A percentile compares a stretch with the other conserved stretches of the same genome.
Conservation (phyloP, 257 asterid genomes). For the Thymus mandschuricus region DNA sequence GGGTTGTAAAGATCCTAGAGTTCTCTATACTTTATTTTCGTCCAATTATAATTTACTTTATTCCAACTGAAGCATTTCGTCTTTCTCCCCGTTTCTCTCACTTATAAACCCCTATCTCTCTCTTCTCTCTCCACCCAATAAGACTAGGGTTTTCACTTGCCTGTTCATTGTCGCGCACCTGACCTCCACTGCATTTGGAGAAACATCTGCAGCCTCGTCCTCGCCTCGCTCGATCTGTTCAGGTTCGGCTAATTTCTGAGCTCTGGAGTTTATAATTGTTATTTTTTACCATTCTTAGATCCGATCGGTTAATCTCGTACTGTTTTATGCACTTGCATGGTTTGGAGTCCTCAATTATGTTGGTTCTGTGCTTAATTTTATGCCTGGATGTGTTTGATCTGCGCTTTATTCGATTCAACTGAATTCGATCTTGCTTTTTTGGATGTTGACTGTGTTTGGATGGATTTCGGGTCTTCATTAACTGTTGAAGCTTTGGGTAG, state of each 20-base stretch:
- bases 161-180: slow-evolving; percentile 1
- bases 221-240: slow-evolving; percentile 34
- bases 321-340: slow-evolving; percentile 10
- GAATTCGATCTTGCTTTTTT: background rate
- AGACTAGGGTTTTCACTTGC: slow-evolving; percentile 5
- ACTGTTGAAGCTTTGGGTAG: background rate
- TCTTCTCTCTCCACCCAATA: background rate
- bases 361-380: background rate
- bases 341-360: background rate
- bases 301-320: slow-evolving; percentile 29
- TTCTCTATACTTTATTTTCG: background rate
- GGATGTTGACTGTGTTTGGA: background rate
- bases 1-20: slow-evolving; percentile 26
- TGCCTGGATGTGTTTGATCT: background rate
- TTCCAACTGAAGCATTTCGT: slow-evolving; percentile 11
- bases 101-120: slow-evolving; percentile 28
- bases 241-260: slow-evolving; percentile 28
- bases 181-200: slow-evolving; percentile 18
- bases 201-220: slow-evolving; percentile 23
- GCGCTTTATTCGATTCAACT: background rate
- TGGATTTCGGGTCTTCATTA: background rate
- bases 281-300: slow-evolving; percentile 30
- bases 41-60: background rate
- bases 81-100: slow-evolving; percentile 13
- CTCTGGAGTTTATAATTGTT: background rate